Percentiles rank a stretch among this genome's conserved stretches.
Conservation (phyloP, 1,284 basidiomycete genomes). For the Ceratobasidium sp. region DNA sequence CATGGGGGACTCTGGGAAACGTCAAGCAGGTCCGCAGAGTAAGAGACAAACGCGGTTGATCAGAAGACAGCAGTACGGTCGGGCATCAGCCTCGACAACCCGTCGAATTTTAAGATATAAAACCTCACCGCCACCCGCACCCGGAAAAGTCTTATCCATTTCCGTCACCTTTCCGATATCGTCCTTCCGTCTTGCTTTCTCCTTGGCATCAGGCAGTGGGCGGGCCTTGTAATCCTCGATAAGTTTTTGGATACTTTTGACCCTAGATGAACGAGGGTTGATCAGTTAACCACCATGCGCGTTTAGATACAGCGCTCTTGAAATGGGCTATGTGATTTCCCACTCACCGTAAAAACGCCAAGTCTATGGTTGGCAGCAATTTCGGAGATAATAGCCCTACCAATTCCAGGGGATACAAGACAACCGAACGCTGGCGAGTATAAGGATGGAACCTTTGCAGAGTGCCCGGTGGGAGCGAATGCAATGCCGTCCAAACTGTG, state of each 20-base stretch:
- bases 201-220: constrained; percentile 30
- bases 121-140: not conserved
- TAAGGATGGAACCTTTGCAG: constrained; percentile 88
- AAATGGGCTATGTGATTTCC: not conserved
- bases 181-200: not conserved
- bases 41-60: not conserved
- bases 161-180: not conserved
- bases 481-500: constrained; percentile 77
- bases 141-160: not conserved
- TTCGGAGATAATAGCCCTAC: constrained; percentile 21
- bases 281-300: too few species aligned
- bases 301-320: too few species aligned
- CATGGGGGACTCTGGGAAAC: not conserved
- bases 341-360: constrained; percentile 27
- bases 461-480: constrained; percentile 75
- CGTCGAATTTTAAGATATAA: not conserved
- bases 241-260: constrained; percentile 13
- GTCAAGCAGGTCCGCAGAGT: not conserved
- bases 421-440: constrained; percentile 67
- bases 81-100: too few species aligned
- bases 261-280: not conserved
- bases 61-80: too few species aligned
- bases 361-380: constrained; percentile 13
- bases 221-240: constrained; percentile 21
- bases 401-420: constrained; percentile 30